These are phyloP conservation scores for Geosiphon pyriformis DNA, from an alignment of 192 early-diverging fungal species.

Conservation along the genomic window DNA sequence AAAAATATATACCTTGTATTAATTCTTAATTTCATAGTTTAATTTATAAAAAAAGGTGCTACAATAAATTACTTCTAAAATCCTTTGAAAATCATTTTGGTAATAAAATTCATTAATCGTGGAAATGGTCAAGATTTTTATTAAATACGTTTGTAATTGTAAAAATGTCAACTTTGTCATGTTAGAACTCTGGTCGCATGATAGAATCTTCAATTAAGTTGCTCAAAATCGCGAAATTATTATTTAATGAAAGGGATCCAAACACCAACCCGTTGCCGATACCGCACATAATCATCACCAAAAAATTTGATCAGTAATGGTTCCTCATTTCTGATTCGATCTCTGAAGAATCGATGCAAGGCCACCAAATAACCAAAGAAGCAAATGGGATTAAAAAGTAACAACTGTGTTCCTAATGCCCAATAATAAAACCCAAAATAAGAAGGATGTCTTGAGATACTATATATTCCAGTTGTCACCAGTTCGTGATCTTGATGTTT, in stretches of 20 bases:
- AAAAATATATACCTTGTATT: no score
- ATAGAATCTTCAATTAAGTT: no score
- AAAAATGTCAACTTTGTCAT: no score
- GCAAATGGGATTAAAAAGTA: slow-evolving; percentile 77
- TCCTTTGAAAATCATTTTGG: no score
- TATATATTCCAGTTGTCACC: slow-evolving; percentile 86
- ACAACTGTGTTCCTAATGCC: slow-evolving; percentile 72
- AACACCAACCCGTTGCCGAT: slow-evolving; percentile 57
- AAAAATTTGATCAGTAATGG: slow-evolving; percentile 69
- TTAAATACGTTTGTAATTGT: no score
- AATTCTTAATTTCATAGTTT: no score
- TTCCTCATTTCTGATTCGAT: slow-evolving; percentile 80
- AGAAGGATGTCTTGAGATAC: slow-evolving; percentile 83
- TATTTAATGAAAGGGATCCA: slow-evolving; percentile 66
- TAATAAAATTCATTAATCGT: no score
- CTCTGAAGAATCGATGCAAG: slow-evolving; percentile 69
- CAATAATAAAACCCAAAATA: slow-evolving; percentile 96
- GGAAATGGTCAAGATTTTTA: no score
- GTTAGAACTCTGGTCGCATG: no score
- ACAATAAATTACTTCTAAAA: no score
- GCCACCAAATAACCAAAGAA: slow-evolving; percentile 57
- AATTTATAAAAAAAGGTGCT: no score
- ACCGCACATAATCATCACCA: slow-evolving; percentile 68
- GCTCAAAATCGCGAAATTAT: no score
- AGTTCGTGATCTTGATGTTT: slow-evolving; percentile 70